These are phyloP conservation scores for Balansia obtecta DNA, from an alignment of 2,329 filamentous ascomycete genomes.

Conservation along the genomic window DNA sequence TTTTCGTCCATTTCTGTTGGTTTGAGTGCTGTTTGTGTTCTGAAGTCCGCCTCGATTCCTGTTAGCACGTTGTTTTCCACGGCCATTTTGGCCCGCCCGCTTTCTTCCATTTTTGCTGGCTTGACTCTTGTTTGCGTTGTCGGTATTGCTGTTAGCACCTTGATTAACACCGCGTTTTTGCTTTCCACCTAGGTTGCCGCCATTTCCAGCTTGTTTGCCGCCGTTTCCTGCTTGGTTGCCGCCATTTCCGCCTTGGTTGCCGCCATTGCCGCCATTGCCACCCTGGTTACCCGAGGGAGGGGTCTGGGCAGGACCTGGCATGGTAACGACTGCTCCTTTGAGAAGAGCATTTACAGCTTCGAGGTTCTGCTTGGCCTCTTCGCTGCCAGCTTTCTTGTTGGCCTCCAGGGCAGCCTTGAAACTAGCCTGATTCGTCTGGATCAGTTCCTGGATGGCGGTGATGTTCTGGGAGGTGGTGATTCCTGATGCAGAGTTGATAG, in stretches of 20 bases:
- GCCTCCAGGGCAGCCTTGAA: constrained; percentile 28
- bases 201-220: neutral
- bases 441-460: constrained; percentile 32
- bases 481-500: constrained; percentile 28
- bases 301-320: constrained; percentile 22
- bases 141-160: neutral
- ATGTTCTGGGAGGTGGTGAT: constrained; percentile 35
- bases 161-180: neutral
- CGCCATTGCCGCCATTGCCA: constrained; percentile 2
- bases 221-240: constrained; percentile 4
- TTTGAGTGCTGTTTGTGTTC: neutral
- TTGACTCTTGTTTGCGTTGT: neutral
- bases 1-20: neutral
- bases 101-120: no score
- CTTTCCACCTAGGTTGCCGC: no score
- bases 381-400: constrained; percentile 27
- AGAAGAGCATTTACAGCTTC: constrained; percentile 28
- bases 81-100: neutral
- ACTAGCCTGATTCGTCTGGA: constrained; percentile 37
- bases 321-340: constrained; percentile 16
- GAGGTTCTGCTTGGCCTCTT: constrained; percentile 15
- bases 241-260: neutral
- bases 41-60: neutral
- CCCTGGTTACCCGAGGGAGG: constrained; percentile 10
- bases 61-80: fast-evolving